phyloP scores from a whole-genome alignment of 2,329 filamentous ascomycete species.

The Aspergillus quadricinctus region DNA sequence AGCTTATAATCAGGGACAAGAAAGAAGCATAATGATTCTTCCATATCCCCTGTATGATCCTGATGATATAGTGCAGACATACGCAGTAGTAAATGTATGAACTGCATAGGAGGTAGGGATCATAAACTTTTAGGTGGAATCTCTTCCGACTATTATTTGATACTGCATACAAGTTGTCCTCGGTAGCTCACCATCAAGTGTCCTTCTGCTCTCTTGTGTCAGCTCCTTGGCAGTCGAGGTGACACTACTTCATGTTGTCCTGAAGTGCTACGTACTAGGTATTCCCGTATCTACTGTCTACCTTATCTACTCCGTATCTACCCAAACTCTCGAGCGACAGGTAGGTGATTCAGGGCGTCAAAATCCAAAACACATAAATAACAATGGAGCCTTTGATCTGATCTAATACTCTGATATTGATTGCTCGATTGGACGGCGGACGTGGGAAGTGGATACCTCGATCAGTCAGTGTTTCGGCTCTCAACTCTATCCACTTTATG shows the following conservation, averaged over 20 bases:
- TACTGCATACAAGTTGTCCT: too few relatives aligned
- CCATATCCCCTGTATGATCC: not conserved
- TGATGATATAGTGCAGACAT: too few relatives aligned
- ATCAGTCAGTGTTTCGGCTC: not conserved
- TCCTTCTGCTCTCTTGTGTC: not conserved
- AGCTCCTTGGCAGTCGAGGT: not conserved
- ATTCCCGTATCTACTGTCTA: too few relatives aligned
- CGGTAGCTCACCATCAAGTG: too few relatives aligned
- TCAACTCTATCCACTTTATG: not conserved
- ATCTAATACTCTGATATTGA: not conserved
- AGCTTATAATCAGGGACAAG: not conserved
- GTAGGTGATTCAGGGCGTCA: not conserved
- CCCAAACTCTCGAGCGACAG: not conserved
- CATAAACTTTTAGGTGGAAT: not conserved
- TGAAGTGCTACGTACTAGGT: not conserved
- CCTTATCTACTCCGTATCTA: not conserved
- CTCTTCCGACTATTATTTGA: not conserved
- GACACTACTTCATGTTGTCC: not conserved
- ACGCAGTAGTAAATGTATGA: too few relatives aligned
- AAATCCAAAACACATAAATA: not conserved
- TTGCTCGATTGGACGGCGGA: not conserved
- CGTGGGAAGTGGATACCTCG: not conserved
- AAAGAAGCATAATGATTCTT: not conserved
- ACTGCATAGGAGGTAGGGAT: not conserved
- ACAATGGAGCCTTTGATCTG: not conserved